These are phyloP conservation scores for Leccinum subgranulosum DNA, from an alignment of 768 basidiomycete species.

Conservation along the genomic window DNA sequence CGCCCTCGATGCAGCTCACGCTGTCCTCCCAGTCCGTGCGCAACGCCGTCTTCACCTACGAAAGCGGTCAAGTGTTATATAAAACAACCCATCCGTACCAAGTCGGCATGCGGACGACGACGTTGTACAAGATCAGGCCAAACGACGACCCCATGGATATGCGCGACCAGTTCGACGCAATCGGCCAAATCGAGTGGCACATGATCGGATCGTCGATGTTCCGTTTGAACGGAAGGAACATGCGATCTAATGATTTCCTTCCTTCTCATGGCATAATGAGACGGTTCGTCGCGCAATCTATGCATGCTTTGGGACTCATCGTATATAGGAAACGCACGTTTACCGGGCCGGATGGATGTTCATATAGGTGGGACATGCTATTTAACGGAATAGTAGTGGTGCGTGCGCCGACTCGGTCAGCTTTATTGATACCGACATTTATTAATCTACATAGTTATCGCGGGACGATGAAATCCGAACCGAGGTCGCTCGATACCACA, in stretches of 20 bases:
- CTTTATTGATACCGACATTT: neutral
- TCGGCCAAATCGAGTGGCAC: conserved; percentile 38
- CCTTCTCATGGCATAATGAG: conserved; percentile 18
- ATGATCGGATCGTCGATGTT: conserved; percentile 28
- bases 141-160: conserved; percentile 22
- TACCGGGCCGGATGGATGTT: conserved; percentile 30
- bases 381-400: conserved; percentile 15
- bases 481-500: conserved; percentile 22
- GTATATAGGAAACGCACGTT: conserved; percentile 28
- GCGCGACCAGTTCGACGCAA: conserved; percentile 27
- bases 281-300: conserved; percentile 15
- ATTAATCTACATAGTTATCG: conserved; percentile 13
- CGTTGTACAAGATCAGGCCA: conserved; percentile 23
- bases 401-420: neutral
- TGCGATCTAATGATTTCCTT: conserved; percentile 26
- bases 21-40: conserved; percentile 23
- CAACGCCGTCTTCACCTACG: conserved; percentile 24
- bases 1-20: conserved; percentile 16
- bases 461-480: conserved; percentile 11
- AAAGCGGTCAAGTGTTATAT: conserved; percentile 28
- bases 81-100: conserved; percentile 23
- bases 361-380: conserved; percentile 35
- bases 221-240: conserved; percentile 24
- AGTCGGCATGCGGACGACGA: conserved; percentile 18
- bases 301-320: neutral